Percentiles rank a stretch among this genome's conserved stretches.
phyloP scores from a whole-genome alignment of 2,329 filamentous ascomycete genomes.

The Exophiala lecanii-corni region DNA sequence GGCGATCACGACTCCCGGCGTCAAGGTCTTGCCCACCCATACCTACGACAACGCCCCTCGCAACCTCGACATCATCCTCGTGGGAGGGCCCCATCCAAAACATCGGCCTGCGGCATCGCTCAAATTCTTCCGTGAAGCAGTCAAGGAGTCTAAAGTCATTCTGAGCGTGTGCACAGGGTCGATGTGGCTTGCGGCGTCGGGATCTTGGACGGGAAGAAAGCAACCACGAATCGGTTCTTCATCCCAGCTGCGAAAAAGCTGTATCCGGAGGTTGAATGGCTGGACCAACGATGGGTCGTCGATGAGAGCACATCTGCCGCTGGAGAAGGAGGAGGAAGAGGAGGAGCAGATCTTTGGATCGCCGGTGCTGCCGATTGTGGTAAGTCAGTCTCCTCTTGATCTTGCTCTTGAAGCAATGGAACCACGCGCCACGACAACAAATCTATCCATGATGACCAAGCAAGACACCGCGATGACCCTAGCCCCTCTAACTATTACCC shows the following conservation, averaged over 20 bases:
- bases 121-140: constrained; percentile 32
- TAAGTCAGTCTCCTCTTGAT: no score
- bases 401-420: no score
- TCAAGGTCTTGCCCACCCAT: constrained; percentile 34
- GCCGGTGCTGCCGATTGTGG: constrained; percentile 4
- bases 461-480: no score
- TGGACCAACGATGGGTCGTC: constrained; percentile 14
- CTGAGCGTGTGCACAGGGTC: constrained; percentile 30
- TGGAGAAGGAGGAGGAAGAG: no score
- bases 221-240: constrained; percentile 36
- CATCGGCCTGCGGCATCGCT: constrained; percentile 33
- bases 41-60: constrained; percentile 40
- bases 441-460: no score
- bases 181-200: constrained; percentile 38
- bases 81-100: constrained; percentile 34
- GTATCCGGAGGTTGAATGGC: constrained; percentile 26
- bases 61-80: constrained; percentile 39
- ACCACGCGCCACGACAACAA: no score
- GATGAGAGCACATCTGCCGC: constrained; percentile 16
- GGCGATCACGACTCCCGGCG: constrained; percentile 30
- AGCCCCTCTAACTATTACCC: no score
- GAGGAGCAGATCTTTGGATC: constrained; percentile 10
- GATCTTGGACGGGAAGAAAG: constrained; percentile 35
- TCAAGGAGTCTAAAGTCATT: constrained; percentile 18
- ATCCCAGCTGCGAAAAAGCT: constrained; percentile 27